Percentiles rank a stretch among this genome's conserved stretches.
Conservation (phyloP, 805 yeast genomes). For the Yarrowia deformans region DNA sequence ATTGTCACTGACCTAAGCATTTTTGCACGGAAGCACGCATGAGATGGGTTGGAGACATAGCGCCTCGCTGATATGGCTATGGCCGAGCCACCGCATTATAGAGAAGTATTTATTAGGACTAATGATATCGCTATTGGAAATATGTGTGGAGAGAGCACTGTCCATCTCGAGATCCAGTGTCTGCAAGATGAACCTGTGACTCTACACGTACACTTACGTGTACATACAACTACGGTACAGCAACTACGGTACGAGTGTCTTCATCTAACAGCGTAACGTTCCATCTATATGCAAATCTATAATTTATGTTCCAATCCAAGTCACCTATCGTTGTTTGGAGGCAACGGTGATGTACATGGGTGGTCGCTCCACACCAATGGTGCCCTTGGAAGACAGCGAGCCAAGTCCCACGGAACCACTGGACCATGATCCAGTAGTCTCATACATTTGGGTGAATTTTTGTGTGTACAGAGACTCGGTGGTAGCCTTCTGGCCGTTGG, state of each 20-base stretch:
- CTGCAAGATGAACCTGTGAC: too few species aligned
- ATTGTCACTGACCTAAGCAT: neutral
- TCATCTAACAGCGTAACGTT: neutral
- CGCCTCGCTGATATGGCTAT: neutral
- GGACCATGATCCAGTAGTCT: constrained; percentile 57
- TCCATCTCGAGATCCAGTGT: too few species aligned
- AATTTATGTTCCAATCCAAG: neutral
- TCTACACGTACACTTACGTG: too few species aligned
- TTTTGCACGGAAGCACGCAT: neutral
- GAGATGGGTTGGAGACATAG: neutral
- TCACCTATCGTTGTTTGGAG: neutral
- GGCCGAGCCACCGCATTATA: neutral
- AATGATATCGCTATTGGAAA: neutral
- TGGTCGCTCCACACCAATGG: constrained; percentile 59
- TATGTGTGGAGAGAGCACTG: too few species aligned
- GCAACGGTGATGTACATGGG: constrained; percentile 41
- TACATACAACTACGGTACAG: too few species aligned
- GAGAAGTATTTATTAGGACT: constrained; percentile 5
- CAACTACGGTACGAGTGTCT: too few species aligned
- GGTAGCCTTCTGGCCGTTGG: constrained; percentile 50
- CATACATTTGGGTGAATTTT: constrained; percentile 51
- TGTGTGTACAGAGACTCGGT: constrained; percentile 56
- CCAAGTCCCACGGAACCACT: constrained; percentile 84
- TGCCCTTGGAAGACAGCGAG: constrained; percentile 59
- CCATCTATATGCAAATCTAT: constrained; percentile 32